A percentile compares a stretch with the other conserved stretches of the same genome.
Evolutionary conservation across 352 stramenopile species (phyloP).

Genomic region (Globisporangium nagaii): DNA sequence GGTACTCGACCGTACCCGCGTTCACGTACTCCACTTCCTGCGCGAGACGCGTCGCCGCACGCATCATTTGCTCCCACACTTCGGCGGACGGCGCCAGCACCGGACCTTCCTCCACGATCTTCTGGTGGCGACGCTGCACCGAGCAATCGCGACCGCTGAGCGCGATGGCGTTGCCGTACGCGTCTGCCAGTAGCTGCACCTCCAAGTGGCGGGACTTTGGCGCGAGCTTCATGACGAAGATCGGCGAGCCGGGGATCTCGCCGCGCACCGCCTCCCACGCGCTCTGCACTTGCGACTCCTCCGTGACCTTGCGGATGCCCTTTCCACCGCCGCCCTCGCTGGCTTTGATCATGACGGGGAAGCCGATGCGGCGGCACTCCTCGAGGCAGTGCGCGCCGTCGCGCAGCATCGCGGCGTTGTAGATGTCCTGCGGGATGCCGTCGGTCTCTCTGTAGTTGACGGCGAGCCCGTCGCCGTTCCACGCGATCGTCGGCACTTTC

Average conservation of each 20-base stretch:
- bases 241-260: conserved; percentile 98
- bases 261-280: conserved; percentile 96
- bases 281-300: conserved; percentile 88
- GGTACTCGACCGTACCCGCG: conserved; percentile 99
- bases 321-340: conserved; percentile 98
- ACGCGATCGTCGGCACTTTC: conserved; percentile 98
- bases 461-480: conserved; percentile 96
- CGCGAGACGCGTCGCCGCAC: conserved; percentile 94
- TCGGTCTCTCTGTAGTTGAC: conserved; percentile 87
- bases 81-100: conserved; percentile 90
- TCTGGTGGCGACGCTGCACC: conserved; percentile 99
- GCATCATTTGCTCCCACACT: conserved; percentile 98
- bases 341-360: conserved; percentile 99
- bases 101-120: conserved; percentile 99
- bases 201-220: conserved; percentile 97
- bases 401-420: conserved; percentile 91
- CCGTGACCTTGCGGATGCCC: conserved; percentile 96
- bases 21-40: conserved; percentile 99
- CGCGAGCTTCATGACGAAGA: conserved; percentile 99
- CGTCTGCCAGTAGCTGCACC: conserved; percentile 98
- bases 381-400: conserved; percentile 90
- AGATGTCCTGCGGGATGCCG: conserved; percentile 92
- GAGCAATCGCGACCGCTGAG: conserved; percentile 99
- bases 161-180: conserved; percentile 98
- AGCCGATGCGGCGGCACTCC: conserved; percentile 95